Base-by-base conservation (phyloP, 2,329 filamentous ascomycete species). In the Daldinia eschscholtzii region DNA sequence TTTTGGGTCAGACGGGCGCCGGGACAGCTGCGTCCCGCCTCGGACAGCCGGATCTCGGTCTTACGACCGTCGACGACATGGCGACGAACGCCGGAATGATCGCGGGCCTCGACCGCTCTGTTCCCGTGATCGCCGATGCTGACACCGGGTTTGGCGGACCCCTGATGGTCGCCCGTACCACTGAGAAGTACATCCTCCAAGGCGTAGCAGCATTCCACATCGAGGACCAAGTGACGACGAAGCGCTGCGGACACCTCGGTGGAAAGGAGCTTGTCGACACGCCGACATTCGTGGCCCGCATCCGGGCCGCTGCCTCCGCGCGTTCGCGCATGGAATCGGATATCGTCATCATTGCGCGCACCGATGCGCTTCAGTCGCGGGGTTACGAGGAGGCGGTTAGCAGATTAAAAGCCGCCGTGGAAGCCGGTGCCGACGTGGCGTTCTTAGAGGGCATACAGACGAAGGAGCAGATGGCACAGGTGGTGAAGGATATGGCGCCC, bases 41-140 rank as follows among this genome's bases (percentile, higher is more conserved):
- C 0, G 89, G 89, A 33, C 84, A 85, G 80, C 84, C 89, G 1
- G 89, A 92, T 74, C 84, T 92, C 3, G 89, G 88, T 46, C 80
- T 91, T 12, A 85, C 87, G 2, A 87, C 87, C 0, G 81, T 89
- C 35, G 84, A 86, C 73, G 89, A 91, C 78, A 91, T 92, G 88
- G 81, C 82, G 39, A 80, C 81, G 50, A 88, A 91, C 75, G 89
- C 88, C n/a, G 82, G 84, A 58, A 91, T 91, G 87, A 88, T 92
- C 64, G 88, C 89, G 63, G 84, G 83, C 46, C 81, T 91, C 33
- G 82, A 89, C 70, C 84, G 85, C 0, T 76, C 77, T 0, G 80
- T 86, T 0, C 89, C 89, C 0, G 76, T 92, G 20, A 90, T 91
- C 71, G 88, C 87, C 7, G 87, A 89, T 74, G 86, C 85, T 33